Percentiles rank a stretch among this genome's conserved stretches.
phyloP scores from a whole-genome alignment of 2,329 filamentous ascomycete species.

The Teratosphaeria gauchensis region DNA sequence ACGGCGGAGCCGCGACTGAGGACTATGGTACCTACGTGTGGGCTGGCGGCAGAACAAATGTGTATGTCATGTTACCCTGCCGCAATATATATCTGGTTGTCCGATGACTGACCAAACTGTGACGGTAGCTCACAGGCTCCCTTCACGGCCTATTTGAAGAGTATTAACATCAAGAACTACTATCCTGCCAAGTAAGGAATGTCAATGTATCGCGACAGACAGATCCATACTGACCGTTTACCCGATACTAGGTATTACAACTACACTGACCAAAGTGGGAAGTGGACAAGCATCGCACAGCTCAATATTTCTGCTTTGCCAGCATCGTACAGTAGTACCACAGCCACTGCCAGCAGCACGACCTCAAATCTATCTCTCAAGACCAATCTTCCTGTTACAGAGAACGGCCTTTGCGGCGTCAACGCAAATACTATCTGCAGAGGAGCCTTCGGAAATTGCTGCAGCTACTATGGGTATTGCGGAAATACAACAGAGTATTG shows the following conservation, averaged over 20 bases:
- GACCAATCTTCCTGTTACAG: background rate
- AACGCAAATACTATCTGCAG: background rate
- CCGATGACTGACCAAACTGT: background rate
- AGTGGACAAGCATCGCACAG: conserved; percentile 40
- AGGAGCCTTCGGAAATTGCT: background rate
- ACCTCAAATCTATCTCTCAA: background rate
- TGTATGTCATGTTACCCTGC: background rate
- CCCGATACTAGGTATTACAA: conserved; percentile 30
- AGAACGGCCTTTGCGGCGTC: background rate
- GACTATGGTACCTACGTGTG: conserved; percentile 52
- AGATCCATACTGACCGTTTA: no score
- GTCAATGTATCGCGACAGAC: no score
- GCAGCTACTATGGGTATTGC: background rate
- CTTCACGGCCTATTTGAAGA: conserved; percentile 44
- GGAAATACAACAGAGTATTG: background rate
- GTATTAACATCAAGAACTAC: conserved; percentile 43
- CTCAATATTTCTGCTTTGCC: conserved; percentile 9
- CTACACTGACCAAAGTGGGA: conserved; percentile 40
- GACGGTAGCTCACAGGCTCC: conserved; percentile 18
- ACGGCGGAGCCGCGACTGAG: conserved; percentile 37
- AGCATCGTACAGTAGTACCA: conserved; percentile 1
- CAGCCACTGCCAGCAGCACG: background rate
- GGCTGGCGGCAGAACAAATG: conserved; percentile 51
- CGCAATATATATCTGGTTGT: background rate
- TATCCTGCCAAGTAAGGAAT: conserved; percentile 32